phyloP scores from a whole-genome alignment of 306 rosid species.

The Geum urbanum region DNA sequence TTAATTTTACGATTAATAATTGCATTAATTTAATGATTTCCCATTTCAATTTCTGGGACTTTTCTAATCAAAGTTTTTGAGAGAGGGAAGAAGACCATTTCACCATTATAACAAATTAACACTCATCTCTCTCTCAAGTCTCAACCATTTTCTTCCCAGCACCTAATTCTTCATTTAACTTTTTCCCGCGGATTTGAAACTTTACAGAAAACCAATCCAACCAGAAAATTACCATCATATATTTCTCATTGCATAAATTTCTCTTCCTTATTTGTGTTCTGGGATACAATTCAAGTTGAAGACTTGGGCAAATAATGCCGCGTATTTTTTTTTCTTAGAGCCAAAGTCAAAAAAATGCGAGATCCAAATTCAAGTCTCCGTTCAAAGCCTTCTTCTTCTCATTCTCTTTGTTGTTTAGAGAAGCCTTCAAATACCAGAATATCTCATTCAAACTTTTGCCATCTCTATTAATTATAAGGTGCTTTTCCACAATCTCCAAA shows the following conservation, averaged over 20 bases:
- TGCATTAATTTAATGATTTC: neutral
- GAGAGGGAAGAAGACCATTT: conserved; percentile 22
- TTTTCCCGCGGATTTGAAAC: conserved; percentile 49
- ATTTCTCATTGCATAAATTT: neutral
- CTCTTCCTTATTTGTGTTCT: neutral
- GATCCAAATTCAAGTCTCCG: conserved; percentile 40
- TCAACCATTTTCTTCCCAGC: neutral
- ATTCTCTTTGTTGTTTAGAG: neutral
- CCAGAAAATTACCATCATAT: neutral
- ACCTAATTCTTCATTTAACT: conserved; percentile 13
- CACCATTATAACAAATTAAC: neutral
- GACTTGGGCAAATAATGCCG: conserved; percentile 38
- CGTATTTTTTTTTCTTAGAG: conserved; percentile 24
- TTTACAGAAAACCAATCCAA: neutral
- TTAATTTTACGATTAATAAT: conserved; percentile 2
- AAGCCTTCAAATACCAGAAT: conserved; percentile 19
- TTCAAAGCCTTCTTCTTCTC: conserved; percentile 22
- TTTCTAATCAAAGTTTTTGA: conserved; percentile 23
- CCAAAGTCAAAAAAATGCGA: conserved; percentile 39
- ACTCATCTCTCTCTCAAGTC: neutral
- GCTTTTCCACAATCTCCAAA: conserved; percentile 19
- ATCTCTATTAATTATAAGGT: conserved; percentile 1
- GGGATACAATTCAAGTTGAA: conserved; percentile 17
- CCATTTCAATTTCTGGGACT: neutral
- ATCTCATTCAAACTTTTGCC: conserved; percentile 16